Evolutionary conservation across 805 yeast species (phyloP).

Genomic region (Wickerhamiella hasegawae): DNA sequence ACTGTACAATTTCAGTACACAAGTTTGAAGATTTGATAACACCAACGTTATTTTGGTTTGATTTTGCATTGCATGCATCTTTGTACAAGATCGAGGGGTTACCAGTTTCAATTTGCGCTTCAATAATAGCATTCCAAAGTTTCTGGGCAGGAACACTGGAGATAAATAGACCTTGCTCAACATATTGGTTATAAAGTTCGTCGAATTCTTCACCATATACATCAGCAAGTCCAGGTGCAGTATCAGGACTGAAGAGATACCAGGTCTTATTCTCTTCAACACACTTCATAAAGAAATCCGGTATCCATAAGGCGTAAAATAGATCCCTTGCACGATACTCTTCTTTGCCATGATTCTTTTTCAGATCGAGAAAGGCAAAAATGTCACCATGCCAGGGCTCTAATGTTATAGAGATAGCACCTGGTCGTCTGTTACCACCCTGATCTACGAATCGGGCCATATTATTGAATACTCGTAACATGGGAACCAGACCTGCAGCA

Average conservation of each 20-base stretch:
- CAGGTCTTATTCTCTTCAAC: slow-evolving; percentile 62
- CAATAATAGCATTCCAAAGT: slow-evolving; percentile 71
- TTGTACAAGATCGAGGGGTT: slow-evolving; percentile 88
- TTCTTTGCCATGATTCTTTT: slow-evolving; percentile 88
- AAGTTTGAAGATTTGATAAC: slow-evolving; percentile 79
- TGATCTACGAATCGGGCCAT: slow-evolving; percentile 93
- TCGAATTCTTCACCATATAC: slow-evolving; percentile 68
- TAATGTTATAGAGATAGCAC: slow-evolving; percentile 79
- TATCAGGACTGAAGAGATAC: slow-evolving; percentile 77
- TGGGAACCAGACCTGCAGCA: slow-evolving; percentile 80
- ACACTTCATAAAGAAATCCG: slow-evolving; percentile 80
- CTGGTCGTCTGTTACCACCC: slow-evolving; percentile 94
- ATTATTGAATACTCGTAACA: slow-evolving; percentile 83
- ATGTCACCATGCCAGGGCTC: slow-evolving; percentile 96
- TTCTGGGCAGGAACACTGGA: slow-evolving; percentile 62
- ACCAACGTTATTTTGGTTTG: slow-evolving; percentile 82
- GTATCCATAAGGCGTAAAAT: slow-evolving; percentile 84
- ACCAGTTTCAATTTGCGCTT: slow-evolving; percentile 89
- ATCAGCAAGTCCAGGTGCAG: slow-evolving; percentile 69
- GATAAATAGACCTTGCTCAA: slow-evolving; percentile 41
- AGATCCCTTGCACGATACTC: slow-evolving; percentile 83
- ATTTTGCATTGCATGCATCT: slow-evolving; percentile 75
- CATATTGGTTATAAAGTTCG: slow-evolving; percentile 51
- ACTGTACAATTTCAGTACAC: slow-evolving; percentile 85
- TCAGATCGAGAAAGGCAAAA: slow-evolving; percentile 61